Evolutionary conservation across 2,329 filamentous ascomycete genomes (phyloP), one percentile per base, ranked within the genome.

Genomic region (Knufia petricola): DNA sequence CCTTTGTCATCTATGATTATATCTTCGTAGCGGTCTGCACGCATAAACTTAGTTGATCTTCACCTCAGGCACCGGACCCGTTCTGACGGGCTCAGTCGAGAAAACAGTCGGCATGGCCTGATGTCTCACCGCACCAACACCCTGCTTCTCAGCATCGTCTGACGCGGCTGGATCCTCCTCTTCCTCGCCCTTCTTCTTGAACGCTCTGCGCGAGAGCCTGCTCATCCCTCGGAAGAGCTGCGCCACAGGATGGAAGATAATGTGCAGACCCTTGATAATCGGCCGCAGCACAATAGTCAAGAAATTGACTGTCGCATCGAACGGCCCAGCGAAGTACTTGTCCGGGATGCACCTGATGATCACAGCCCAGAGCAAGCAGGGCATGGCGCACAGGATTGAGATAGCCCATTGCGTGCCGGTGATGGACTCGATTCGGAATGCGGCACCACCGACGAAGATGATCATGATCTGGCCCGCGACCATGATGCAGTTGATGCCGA

Each of bases 401-500:
- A 92, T 84, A 6, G 74, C 89, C 92, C 90, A 96, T 63, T 95
- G 84, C 10, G 75, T 69, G n/a, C 77, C 77, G 15, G 81, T 81
- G 56, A 95, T 73, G 1, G 72, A 69, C 1, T 74, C 74, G 52
- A 94, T 87, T 43, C 78, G 78, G 72, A 96, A 94, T 1, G 89
- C 87, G 7, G 72, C 69, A 26, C 87, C 85, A 55, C 90, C 90
- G 44, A 95, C 78, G 60, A 86, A 92, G 59, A 95, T 78, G 63
- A 96, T 96, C 66, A 95, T 76, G 21, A 92, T 72, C 64, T 96
- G 90, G 19, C 86, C 87, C 55, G 81, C 89, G 57, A 90, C 80
- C 84, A 96, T 95, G 64, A 94, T 75, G 52, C 75, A 61, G 68
- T 88, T 88, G 66, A 96, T 95, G 32, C 69, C 77, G 31, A 94